Evolutionary conservation across 257 asterid species (phyloP), one percentile per base, ranked within the genome.

Genomic region (Solanum chmielewskii): DNA sequence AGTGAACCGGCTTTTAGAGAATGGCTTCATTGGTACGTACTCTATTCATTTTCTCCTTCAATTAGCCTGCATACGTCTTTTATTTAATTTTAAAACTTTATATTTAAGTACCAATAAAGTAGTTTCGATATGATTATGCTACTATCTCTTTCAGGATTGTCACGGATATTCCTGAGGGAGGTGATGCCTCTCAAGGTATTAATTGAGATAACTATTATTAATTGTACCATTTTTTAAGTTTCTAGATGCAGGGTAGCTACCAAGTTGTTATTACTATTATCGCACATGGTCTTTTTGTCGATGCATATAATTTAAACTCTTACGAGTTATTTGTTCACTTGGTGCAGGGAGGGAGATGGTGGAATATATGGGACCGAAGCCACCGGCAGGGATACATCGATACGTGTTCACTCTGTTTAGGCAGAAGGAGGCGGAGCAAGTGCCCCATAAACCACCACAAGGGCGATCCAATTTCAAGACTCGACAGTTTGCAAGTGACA

Each of bases 1-100:
- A 89, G 87, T 69, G 92, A 92, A 86, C 94, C 96, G n/a, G 86
- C 90, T 56, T 86, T 86, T 85, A 87, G 92, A 82, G 96, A 92
- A 86, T 93, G 93, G 94, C 94, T 93, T n/a, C 94, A 92, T 70
- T 89, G 94, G 94, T 92, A 81, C 15, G 74, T 23, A 69, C 49
- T 11, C 11, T 44, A 44, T 44, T 18, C 31, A 27, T 29, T 10
- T 80, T 42, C 37, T 21, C 83, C 44, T 42, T 29, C 20, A 8
- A 27, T 6, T 27, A 13, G 10, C 15, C 12, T 5, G 21, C 74
- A 68, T 49, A 5, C 13, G 42, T 3, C 2, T 73, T 13, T 13
- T 37, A 6, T 15, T 73, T 16, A 20, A 1, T 45, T 31, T 14
- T 31, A 39, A 41, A 8, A n/a, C 21, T 68, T 27, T 13, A 66